Conservation (phyloP, 2,329 filamentous ascomycete species). For the Fusarium drepaniforme region DNA sequence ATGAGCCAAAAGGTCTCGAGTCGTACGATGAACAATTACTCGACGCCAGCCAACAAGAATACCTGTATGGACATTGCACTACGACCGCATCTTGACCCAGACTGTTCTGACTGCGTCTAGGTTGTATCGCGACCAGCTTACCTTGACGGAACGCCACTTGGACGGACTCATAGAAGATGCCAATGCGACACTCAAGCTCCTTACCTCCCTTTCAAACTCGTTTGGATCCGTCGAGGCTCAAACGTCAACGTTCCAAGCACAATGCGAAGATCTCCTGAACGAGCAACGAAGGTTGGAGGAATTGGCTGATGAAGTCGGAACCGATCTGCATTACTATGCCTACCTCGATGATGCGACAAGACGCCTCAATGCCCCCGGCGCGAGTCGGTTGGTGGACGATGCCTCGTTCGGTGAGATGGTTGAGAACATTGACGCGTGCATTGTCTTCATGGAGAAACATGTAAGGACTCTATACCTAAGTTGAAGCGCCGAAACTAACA, state of each 20-base stretch:
- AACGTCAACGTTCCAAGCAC: conserved; percentile 91
- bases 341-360: conserved; percentile 93
- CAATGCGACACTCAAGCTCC: conserved; percentile 77
- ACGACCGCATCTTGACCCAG: neutral
- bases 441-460: conserved; percentile 92
- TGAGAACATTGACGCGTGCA: conserved; percentile 86
- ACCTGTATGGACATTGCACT: conserved; percentile 69
- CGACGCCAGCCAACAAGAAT: conserved; percentile 86
- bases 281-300: conserved; percentile 85
- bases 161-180: conserved; percentile 84
- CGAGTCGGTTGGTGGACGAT: conserved; percentile 85
- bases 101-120: conserved; percentile 57
- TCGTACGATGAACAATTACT: conserved; percentile 75
- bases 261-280: conserved; percentile 87
- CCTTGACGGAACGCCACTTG: conserved; percentile 84
- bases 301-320: conserved; percentile 86
- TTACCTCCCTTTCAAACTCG: conserved; percentile 84
- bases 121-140: conserved; percentile 84
- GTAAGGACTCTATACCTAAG: conserved; percentile 59
- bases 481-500: neutral
- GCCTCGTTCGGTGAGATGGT: conserved; percentile 91
- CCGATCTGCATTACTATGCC: conserved; percentile 93
- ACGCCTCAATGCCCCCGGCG: conserved; percentile 91
- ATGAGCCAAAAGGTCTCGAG: conserved; percentile 36
- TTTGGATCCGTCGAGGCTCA: conserved; percentile 91